Evolutionary conservation across 2,329 filamentous ascomycete species (phyloP).

Genomic region (Cladosporium colombiae): DNA sequence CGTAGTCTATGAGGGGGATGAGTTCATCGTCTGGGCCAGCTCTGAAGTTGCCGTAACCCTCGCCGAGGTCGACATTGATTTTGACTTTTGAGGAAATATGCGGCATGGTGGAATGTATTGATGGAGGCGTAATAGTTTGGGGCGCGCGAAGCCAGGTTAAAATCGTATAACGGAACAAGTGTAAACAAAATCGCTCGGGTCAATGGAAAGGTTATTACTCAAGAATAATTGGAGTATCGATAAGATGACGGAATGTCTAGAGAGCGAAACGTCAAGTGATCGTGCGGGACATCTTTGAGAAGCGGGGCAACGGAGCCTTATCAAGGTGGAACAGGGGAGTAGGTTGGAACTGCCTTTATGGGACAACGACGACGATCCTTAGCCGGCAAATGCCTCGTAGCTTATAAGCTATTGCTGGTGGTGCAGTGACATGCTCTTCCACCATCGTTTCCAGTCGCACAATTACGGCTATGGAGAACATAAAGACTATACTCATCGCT

Average conservation of each 20-base stretch:
- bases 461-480: slow-evolving; percentile 39
- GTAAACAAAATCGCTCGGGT: neutral
- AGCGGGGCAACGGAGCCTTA: slow-evolving; percentile 13
- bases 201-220: neutral
- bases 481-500: slow-evolving; percentile 58
- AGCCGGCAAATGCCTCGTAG: neutral
- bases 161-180: neutral
- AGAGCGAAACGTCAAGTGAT: neutral
- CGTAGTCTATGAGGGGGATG: slow-evolving; percentile 62
- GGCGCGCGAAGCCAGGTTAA: neutral
- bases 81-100: slow-evolving; percentile 55
- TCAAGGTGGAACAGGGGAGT: neutral
- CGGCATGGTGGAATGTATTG: slow-evolving; percentile 39
- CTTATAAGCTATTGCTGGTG: neutral
- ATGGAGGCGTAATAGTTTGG: neutral
- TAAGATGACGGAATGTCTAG: slow-evolving; percentile 12
- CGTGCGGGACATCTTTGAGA: slow-evolving; percentile 2
- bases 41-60: slow-evolving; percentile 53
- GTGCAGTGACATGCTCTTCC: neutral
- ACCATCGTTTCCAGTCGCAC: neutral
- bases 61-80: slow-evolving; percentile 57
- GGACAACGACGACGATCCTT: slow-evolving; percentile 3
- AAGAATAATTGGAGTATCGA: neutral
- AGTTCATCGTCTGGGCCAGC: slow-evolving; percentile 61
- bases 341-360: slow-evolving; percentile 4